phyloP scores from a whole-genome alignment of 352 stramenopile genomes.

The Elongisporangium prolatum region DNA sequence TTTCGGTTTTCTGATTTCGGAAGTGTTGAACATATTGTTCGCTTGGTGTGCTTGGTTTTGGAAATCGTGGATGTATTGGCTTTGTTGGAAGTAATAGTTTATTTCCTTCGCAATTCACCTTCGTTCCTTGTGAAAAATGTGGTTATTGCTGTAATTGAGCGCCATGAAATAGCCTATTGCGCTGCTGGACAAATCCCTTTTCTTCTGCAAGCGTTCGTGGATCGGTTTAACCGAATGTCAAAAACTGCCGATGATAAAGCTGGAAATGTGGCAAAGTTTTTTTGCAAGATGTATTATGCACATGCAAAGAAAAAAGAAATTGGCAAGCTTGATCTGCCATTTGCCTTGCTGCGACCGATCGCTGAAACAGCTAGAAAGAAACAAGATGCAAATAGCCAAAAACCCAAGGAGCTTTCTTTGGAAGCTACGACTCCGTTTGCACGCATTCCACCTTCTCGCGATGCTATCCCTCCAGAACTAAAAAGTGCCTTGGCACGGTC shows the following conservation, averaged over 20 bases:
- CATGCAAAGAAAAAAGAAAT: constrained; percentile 84
- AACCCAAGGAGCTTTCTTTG: constrained; percentile 66
- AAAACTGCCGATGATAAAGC: constrained; percentile 69
- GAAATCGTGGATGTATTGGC: constrained; percentile 81
- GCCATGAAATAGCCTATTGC: constrained; percentile 80
- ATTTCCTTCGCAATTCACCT: constrained; percentile 67
- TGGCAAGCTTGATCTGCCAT: constrained; percentile 66
- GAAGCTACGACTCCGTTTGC: constrained; percentile 72
- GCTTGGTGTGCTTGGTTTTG: constrained; percentile 71
- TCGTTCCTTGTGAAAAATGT: constrained; percentile 82
- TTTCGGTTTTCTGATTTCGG: constrained; percentile 82
- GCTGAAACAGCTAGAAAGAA: constrained; percentile 80
- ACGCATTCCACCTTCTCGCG: constrained; percentile 63
- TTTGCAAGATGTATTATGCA: constrained; percentile 80
- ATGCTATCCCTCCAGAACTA: constrained; percentile 65
- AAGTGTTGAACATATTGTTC: constrained; percentile 79
- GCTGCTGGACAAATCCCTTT: constrained; percentile 78
- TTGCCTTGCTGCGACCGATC: constrained; percentile 66
- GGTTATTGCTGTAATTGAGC: constrained; percentile 75
- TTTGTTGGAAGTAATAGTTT: constrained; percentile 79
- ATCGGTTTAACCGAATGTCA: constrained; percentile 70
- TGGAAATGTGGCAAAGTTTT: constrained; percentile 72
- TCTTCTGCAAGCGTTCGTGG: constrained; percentile 77
- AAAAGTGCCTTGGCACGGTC: constrained; percentile 63
- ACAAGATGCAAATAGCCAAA: constrained; percentile 63